Evolutionary conservation across 2,329 filamentous ascomycete species (phyloP).

Genomic region (Spiromastix sp.): DNA sequence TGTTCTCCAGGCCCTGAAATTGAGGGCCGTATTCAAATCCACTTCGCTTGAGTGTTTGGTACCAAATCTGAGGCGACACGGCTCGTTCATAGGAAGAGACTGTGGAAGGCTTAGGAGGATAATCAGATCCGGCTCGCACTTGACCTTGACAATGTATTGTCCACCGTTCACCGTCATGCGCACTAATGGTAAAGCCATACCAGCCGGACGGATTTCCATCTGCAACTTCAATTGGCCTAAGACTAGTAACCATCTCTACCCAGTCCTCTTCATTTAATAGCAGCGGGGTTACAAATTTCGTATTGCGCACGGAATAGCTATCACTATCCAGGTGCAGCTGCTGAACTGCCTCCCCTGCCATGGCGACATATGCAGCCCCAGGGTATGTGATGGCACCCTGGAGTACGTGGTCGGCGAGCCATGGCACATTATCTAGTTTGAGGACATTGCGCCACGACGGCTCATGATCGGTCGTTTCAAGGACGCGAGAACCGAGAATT

Average conservation of each 20-base stretch:
- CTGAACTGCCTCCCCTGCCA: conserved; percentile 24
- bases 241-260: conserved; percentile 5
- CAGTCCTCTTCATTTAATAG: background rate
- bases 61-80: background rate
- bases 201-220: conserved; percentile 10
- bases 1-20: background rate
- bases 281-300: background rate
- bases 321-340: conserved; percentile 16
- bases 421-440: conserved; percentile 16
- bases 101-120: background rate
- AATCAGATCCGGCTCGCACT: conserved; percentile 3
- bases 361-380: conserved; percentile 18
- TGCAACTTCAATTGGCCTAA: conserved; percentile 9
- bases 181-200: conserved; percentile 14
- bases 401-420: conserved; percentile 24
- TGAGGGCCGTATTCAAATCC: background rate
- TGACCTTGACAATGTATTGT: conserved; percentile 15
- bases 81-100: background rate
- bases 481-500: conserved; percentile 16
- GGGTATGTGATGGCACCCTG: conserved; percentile 18
- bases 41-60: background rate
- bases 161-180: conserved; percentile 16
- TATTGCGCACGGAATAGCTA: background rate
- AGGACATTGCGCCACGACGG: conserved; percentile 20
- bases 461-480: conserved; percentile 18